These are phyloP conservation scores for Xylaria sp. DNA, from an alignment of 2,329 filamentous ascomycete genomes.

Conservation along the genomic window DNA sequence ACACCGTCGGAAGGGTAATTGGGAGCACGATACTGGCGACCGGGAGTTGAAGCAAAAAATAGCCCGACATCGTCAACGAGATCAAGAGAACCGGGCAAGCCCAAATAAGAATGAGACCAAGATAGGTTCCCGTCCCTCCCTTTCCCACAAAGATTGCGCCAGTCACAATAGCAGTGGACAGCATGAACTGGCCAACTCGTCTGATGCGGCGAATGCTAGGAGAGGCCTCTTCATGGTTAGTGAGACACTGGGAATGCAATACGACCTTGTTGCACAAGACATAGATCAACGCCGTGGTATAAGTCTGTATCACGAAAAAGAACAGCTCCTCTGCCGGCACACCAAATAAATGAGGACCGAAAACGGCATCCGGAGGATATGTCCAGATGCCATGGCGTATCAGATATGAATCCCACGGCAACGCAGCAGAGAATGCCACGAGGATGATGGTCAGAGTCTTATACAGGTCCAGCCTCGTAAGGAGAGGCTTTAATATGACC, in stretches of 20 bases:
- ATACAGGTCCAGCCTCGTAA: constrained; percentile 57
- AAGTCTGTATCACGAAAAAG: constrained; percentile 74
- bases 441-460: constrained; percentile 56
- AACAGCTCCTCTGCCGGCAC: constrained; percentile 70
- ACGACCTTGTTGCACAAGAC: constrained; percentile 61
- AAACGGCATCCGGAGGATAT: constrained; percentile 60
- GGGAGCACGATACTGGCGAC: constrained; percentile 52
- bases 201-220: constrained; percentile 29
- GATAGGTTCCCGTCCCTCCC: constrained; percentile 53
- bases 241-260: constrained; percentile 43
- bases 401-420: constrained; percentile 73
- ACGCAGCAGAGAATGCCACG: constrained; percentile 61
- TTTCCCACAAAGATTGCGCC: constrained; percentile 43
- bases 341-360: constrained; percentile 56
- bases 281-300: constrained; percentile 65
- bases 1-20: constrained; percentile 59
- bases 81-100: constrained; percentile 60
- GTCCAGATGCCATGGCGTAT: constrained; percentile 65
- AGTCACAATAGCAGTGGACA: constrained; percentile 40
- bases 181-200: constrained; percentile 44
- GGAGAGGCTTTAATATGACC: constrained; percentile 54
- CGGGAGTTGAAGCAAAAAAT: constrained; percentile 58
- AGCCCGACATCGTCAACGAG: constrained; percentile 58
- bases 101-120: constrained; percentile 66
- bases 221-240: constrained; percentile 29